Conservation (phyloP, 306 rosid genomes). For the Albizia julibrissin region DNA sequence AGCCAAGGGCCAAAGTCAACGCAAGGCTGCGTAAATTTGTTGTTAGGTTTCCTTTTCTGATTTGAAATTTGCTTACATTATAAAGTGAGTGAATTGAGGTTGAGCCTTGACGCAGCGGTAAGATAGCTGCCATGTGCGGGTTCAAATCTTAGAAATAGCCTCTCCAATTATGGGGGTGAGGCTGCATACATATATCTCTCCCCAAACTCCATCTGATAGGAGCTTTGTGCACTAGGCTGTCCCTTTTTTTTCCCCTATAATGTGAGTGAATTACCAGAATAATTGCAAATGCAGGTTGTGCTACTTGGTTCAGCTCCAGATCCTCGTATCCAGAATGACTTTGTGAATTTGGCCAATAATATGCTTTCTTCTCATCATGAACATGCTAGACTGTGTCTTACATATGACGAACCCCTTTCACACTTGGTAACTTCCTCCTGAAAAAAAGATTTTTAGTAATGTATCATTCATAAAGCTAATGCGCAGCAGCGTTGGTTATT, state of each 20-base stretch:
- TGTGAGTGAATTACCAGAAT: slow-evolving; percentile 23
- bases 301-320: slow-evolving; percentile 99
- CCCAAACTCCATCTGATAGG: too few species aligned
- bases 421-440: slow-evolving; percentile 68
- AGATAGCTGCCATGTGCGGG: too few species aligned
- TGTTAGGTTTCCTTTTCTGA: slow-evolving; percentile 20
- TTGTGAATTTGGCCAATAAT: slow-evolving; percentile 72
- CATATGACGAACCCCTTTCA: slow-evolving; percentile 96
- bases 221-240: not conserved
- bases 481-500: slow-evolving; percentile 6
- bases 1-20: slow-evolving; percentile 24
- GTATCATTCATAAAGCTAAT: not conserved
- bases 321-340: slow-evolving; percentile 93
- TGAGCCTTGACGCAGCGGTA: too few species aligned
- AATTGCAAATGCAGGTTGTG: slow-evolving; percentile 65
- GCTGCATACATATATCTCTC: too few species aligned
- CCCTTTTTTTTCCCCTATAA: not conserved
- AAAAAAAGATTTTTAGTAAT: slow-evolving; percentile 18
- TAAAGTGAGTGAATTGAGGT: slow-evolving; percentile 13
- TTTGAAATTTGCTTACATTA: slow-evolving; percentile 17
- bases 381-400: slow-evolving; percentile 78
- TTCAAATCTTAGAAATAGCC: too few species aligned
- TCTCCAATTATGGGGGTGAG: too few species aligned
- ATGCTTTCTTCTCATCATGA: slow-evolving; percentile 62
- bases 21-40: slow-evolving; percentile 1